Percentiles rank a stretch among this genome's conserved stretches.
Conservation (phyloP, 345 rosid species). For the Sonneratia alba region DNA sequence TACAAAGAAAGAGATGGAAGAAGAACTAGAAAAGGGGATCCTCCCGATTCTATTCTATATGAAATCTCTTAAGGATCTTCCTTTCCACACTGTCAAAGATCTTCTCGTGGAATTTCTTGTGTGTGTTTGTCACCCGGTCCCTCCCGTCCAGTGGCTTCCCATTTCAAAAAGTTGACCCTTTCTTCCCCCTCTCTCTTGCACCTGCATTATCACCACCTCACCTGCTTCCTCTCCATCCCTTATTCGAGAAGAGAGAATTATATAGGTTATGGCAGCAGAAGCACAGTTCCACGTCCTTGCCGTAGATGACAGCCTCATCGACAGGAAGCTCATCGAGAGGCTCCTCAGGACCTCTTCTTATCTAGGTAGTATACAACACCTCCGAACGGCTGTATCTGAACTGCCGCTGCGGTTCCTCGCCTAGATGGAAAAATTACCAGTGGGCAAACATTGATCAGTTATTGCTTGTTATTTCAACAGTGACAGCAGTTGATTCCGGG, state of each 20-base stretch:
- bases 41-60: constrained; percentile 28
- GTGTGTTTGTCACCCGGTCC: background rate
- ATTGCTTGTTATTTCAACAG: constrained; percentile 21
- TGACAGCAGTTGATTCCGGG: constrained; percentile 86
- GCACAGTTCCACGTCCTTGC: constrained; percentile 85
- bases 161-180: constrained; percentile 17
- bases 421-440: background rate
- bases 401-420: too few relatives aligned
- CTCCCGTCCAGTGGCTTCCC: constrained; percentile 11
- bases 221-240: background rate
- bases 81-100: constrained; percentile 57
- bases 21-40: constrained; percentile 11
- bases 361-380: constrained; percentile 38
- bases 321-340: constrained; percentile 75
- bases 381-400: too few relatives aligned
- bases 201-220: constrained; percentile 3
- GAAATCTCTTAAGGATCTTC: constrained; percentile 45
- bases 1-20: too few relatives aligned
- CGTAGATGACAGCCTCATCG: constrained; percentile 75
- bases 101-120: constrained; percentile 17
- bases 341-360: constrained; percentile 84
- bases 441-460: background rate
- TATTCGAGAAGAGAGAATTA: constrained; percentile 12
- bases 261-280: constrained; percentile 23
- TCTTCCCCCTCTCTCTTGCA: background rate